Conservation (phyloP, 495 filamentous ascomycete species). For the Trichoderma gamsii region DNA sequence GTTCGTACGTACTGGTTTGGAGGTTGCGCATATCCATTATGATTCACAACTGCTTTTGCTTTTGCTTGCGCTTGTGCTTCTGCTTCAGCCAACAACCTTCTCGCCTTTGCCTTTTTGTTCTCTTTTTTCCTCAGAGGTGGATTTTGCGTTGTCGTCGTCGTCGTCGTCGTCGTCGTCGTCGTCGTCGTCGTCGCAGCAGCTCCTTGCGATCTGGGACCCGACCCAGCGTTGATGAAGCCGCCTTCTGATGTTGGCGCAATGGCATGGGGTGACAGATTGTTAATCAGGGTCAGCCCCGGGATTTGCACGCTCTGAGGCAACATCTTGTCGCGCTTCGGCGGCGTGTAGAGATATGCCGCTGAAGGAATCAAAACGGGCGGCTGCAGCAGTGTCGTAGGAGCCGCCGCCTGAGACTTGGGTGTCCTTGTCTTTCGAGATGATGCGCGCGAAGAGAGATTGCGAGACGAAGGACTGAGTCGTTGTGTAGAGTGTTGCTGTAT, state of each 20-base stretch:
- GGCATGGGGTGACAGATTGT: slow-evolving; percentile 1
- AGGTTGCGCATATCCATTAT: neutral
- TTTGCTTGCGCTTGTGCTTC: neutral
- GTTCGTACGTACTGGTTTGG: neutral
- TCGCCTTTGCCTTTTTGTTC: slow-evolving; percentile 5
- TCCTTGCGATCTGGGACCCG: neutral
- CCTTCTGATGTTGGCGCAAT: neutral
- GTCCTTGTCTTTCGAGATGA: neutral
- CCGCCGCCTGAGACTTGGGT: neutral
- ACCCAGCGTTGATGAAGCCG: neutral
- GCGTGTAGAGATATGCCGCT: neutral
- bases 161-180: neutral
- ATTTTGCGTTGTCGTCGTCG: neutral
- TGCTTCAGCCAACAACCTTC: neutral
- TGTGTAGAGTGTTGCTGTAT: neutral
- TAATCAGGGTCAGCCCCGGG: slow-evolving; percentile 1
- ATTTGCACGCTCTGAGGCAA: neutral
- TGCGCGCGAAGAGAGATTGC: neutral
- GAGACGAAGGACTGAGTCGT: neutral
- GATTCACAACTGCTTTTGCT: neutral
- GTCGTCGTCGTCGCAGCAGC: neutral
- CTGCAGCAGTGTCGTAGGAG: neutral
- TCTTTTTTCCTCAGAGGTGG: neutral
- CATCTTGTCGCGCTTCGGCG: neutral
- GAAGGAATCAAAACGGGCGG: neutral